Evolutionary conservation across 139 green algal genomes (phyloP).

Genomic region (Bryopsis sp.): DNA sequence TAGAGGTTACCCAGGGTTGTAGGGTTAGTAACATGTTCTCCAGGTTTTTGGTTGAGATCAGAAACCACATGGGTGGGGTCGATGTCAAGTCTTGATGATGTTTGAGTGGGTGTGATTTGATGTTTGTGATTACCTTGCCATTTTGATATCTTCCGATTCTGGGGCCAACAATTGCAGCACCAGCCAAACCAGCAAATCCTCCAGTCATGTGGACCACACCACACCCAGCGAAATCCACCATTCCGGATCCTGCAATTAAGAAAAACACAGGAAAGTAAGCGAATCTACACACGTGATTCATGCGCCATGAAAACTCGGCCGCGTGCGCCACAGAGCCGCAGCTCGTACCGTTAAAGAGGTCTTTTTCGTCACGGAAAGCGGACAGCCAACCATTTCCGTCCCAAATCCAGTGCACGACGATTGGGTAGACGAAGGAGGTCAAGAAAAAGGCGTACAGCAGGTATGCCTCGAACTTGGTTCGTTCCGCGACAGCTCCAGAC

Average conservation of each 20-base stretch:
- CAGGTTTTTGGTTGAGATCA: too few relatives aligned
- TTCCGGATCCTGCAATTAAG: conserved; percentile 23
- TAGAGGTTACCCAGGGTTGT: too few relatives aligned
- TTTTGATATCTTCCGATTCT: conserved; percentile 76
- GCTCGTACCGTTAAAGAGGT: conserved; percentile 22
- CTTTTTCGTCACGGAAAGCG: conserved; percentile 21
- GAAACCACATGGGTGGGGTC: too few relatives aligned
- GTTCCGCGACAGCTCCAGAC: conserved; percentile 36
- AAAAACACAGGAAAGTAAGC: too few relatives aligned
- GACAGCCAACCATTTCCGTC: conserved; percentile 43
- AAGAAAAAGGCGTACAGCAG: conserved; percentile 28
- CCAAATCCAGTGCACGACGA: conserved; percentile 53
- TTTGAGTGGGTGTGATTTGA: too few relatives aligned
- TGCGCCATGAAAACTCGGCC: too few relatives aligned
- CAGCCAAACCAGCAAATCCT: conserved; percentile 67
- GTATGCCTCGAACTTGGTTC: conserved; percentile 36
- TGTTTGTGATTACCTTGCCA: conserved; percentile 45
- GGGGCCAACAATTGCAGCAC: conserved; percentile 67
- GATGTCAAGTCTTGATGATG: too few relatives aligned
- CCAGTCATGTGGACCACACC: conserved; percentile 65
- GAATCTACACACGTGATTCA: too few relatives aligned
- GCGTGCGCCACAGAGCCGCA: too few relatives aligned
- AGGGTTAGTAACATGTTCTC: too few relatives aligned
- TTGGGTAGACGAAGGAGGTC: conserved; percentile 37
- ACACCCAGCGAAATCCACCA: conserved; percentile 51